These are phyloP conservation scores for Cladobotryum mycophilum DNA, from an alignment of 2,329 filamentous ascomycete species.

Conservation along the genomic window DNA sequence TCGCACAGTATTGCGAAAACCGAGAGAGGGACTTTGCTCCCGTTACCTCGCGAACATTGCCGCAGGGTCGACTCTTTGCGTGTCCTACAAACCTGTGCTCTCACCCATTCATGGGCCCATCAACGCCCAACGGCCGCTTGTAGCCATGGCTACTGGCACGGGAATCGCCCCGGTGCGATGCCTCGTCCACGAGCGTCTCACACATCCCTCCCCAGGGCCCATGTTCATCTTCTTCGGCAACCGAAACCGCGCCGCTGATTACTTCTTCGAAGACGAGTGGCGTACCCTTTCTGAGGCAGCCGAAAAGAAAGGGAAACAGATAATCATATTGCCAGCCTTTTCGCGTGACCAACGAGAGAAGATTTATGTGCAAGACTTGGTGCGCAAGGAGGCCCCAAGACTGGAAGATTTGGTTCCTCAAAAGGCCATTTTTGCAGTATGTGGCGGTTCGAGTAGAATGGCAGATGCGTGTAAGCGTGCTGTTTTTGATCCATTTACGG, in stretches of 20 bases:
- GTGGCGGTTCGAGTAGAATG: conserved; percentile 54
- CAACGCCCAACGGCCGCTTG: conserved; percentile 47
- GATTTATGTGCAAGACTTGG: conserved; percentile 50
- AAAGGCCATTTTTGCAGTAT: conserved; percentile 45
- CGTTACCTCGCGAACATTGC: conserved; percentile 68
- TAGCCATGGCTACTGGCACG: conserved; percentile 80
- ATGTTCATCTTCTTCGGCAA: conserved; percentile 77
- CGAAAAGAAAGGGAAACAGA: conserved; percentile 10
- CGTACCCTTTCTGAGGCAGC: conserved; percentile 16
- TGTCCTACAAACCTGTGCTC: conserved; percentile 50
- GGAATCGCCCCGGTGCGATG: conserved; percentile 80
- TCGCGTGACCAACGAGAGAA: conserved; percentile 43
- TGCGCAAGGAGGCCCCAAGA: conserved; percentile 36
- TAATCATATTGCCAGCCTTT: conserved; percentile 40
- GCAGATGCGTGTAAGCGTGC: conserved; percentile 48
- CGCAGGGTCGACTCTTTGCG: conserved; percentile 49
- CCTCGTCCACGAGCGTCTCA: conserved; percentile 67
- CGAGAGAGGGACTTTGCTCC: conserved; percentile 83
- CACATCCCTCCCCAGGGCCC: conserved; percentile 24
- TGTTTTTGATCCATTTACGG: conserved; percentile 42
- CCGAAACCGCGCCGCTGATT: conserved; percentile 68
- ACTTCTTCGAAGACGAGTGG: conserved; percentile 79
- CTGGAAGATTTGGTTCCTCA: conserved; percentile 29
- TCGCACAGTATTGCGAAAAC: conserved; percentile 76
- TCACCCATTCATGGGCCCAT: conserved; percentile 34